Percentiles rank a stretch among this genome's conserved stretches.
These are phyloP conservation scores for Edaphochlamys debaryana DNA, from an alignment of 139 green algal genomes.

Conservation along the genomic window DNA sequence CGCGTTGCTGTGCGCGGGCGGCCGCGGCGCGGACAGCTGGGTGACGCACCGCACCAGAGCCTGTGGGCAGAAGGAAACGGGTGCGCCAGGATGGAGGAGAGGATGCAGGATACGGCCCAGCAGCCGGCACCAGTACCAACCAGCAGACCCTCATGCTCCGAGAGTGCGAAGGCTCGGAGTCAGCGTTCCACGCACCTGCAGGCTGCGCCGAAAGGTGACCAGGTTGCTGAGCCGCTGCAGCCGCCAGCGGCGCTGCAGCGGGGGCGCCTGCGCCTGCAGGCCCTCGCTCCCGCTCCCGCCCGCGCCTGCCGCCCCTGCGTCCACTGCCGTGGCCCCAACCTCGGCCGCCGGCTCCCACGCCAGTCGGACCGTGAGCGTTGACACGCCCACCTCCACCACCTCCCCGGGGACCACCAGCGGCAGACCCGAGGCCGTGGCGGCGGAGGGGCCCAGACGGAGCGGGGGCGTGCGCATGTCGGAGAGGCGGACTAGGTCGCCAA, in stretches of 20 bases:
- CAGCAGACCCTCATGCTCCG: no score
- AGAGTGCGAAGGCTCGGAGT: no score
- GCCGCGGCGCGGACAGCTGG: no score
- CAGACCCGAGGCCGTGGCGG: neutral
- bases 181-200: slow-evolving; percentile 13
- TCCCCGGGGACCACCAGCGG: neutral
- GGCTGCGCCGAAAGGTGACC: slow-evolving; percentile 13
- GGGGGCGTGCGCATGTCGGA: slow-evolving; percentile 3
- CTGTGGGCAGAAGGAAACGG: no score
- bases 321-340: neutral
- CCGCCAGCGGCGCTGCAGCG: neutral
- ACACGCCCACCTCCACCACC: neutral
- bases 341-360: slow-evolving; percentile 11
- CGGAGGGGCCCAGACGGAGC: neutral
- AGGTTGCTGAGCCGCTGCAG: slow-evolving; percentile 32
- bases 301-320: neutral
- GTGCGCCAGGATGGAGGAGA: no score
- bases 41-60: no score
- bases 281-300: no score
- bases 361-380: neutral
- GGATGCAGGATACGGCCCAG: no score
- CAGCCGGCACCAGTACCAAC: no score
- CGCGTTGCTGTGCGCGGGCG: no score
- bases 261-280: no score
- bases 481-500: slow-evolving; percentile 19